These are phyloP conservation scores for Annona squamosa DNA, from an alignment of 164 flowering plant genomes.

Conservation along the genomic window DNA sequence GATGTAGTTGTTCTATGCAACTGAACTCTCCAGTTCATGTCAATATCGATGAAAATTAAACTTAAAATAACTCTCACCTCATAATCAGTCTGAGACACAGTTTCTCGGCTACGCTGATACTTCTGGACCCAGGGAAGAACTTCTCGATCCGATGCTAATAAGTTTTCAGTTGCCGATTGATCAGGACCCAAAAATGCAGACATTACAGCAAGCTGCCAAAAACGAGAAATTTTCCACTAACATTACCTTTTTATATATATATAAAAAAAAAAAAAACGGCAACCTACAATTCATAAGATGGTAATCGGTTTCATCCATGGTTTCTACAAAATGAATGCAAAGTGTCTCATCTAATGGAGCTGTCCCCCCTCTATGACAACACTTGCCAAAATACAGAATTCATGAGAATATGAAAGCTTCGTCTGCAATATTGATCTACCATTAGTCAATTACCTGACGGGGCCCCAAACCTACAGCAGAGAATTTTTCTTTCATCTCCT, in stretches of 20 bases:
- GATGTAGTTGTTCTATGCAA: not conserved
- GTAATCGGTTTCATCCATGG: too few relatives aligned
- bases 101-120: slow-evolving; percentile 91
- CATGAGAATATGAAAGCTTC: too few relatives aligned
- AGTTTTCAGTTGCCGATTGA: slow-evolving; percentile 64
- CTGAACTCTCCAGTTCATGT: not conserved
- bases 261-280: too few relatives aligned
- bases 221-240: not conserved
- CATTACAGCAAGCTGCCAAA: slow-evolving; percentile 81
- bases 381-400: too few relatives aligned
- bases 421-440: too few relatives aligned
- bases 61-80: slow-evolving; percentile 43
- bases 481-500: slow-evolving; percentile 91
- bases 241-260: too few relatives aligned
- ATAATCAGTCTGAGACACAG: slow-evolving; percentile 87
- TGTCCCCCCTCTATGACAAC: too few relatives aligned
- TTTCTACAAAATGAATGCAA: too few relatives aligned
- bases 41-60: not conserved
- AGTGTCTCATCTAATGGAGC: too few relatives aligned
- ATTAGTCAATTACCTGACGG: slow-evolving; percentile 59
- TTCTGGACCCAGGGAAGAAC: slow-evolving; percentile 86
- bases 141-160: slow-evolving; percentile 67
- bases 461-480: slow-evolving; percentile 79
- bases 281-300: too few relatives aligned
- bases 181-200: slow-evolving; percentile 96